Evolutionary conservation across 257 asterid genomes (phyloP), one percentile per base, ranked within the genome.

Genomic region (Cinchona pubescens): DNA sequence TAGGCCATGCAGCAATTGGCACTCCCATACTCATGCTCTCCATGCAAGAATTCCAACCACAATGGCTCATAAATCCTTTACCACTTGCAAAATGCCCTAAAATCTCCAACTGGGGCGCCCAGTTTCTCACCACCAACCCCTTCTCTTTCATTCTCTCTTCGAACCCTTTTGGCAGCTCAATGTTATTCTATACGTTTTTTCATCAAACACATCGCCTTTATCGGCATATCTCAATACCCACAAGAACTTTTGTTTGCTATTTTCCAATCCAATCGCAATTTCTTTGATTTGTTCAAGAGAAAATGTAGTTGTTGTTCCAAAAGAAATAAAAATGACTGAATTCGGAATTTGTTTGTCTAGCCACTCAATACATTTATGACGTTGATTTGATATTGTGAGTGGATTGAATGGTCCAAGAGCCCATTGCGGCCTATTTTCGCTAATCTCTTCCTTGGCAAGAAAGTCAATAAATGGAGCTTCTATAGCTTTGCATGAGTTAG

Each of bases 391-490:
- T 19, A 62, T n/a, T 0, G 46, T 59, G 3, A 88, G 76, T 0
- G 92, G 96, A 55, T 90, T 88, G 75, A 91, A 87, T 0, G 97
- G 97, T 1, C 97, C 97, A 34, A 92, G 82, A 1, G 93, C 97
- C 91, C 92, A 90, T 5, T 75, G 70, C 12, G 25, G 75, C 25
- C 80, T 73, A 2, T 78, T 76, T 5, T 80, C 84, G 13, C 77
- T 75, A 0, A 84, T 83, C 21, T 76, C 75, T 3, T 84, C 71
- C 51, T 49, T 77, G 0, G 79, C 83, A 0, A 88, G n/a, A 0
- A 88, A 48, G 40, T 90, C 91, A 0, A 90, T 76, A 67, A 81
- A 88, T 23, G 59, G 78, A 34, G 84, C 69, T 69, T 92, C 97
- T 1, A 92, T 71, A 13, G 65, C 79, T 72, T 79, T 78, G 84